Evolutionary conservation across 768 basidiomycete genomes (phyloP).

Genomic region (Boletus rufocinnamomeus): DNA sequence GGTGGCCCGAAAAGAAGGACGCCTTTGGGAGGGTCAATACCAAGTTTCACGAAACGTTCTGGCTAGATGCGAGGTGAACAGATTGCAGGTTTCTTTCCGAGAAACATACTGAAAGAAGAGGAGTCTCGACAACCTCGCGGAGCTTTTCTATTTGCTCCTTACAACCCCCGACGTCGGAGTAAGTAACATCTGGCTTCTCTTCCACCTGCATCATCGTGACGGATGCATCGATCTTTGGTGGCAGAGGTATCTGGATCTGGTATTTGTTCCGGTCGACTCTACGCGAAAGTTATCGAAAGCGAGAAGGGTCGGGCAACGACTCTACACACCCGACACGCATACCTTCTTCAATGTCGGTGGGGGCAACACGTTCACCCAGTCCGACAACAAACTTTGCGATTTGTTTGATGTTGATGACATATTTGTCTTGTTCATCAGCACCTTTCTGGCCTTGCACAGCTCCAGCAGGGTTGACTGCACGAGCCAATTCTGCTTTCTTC

Average conservation of each 20-base stretch:
- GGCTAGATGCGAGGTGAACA: slow-evolving; percentile 59
- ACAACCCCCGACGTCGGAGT: slow-evolving; percentile 97
- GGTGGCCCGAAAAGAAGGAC: slow-evolving; percentile 95
- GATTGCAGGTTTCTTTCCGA: background rate
- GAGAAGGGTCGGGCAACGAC: background rate
- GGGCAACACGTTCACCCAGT: slow-evolving; percentile 92
- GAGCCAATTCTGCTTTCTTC: slow-evolving; percentile 74
- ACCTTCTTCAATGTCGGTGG: slow-evolving; percentile 99
- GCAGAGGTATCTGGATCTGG: slow-evolving; percentile 97
- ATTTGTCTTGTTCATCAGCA: slow-evolving; percentile 98
- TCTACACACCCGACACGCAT: slow-evolving; percentile 94
- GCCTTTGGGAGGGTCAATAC: slow-evolving; percentile 98
- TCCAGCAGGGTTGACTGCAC: slow-evolving; percentile 74
- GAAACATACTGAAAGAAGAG: slow-evolving; percentile 79
- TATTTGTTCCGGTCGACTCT: slow-evolving; percentile 97
- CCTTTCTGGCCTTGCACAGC: slow-evolving; percentile 88
- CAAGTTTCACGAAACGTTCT: slow-evolving; percentile 97
- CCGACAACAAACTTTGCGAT: slow-evolving; percentile 99
- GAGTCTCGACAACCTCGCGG: slow-evolving; percentile 96
- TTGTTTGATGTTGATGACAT: slow-evolving; percentile 99
- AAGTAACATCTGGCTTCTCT: slow-evolving; percentile 97
- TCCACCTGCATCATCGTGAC: slow-evolving; percentile 99
- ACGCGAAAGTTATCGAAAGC: slow-evolving; percentile 10
- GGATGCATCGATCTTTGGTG: slow-evolving; percentile 98
- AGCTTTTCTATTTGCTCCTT: slow-evolving; percentile 99